These are phyloP conservation scores for Barnettozyma sucrosica DNA, from an alignment of 805 yeast genomes.

Conservation along the genomic window DNA sequence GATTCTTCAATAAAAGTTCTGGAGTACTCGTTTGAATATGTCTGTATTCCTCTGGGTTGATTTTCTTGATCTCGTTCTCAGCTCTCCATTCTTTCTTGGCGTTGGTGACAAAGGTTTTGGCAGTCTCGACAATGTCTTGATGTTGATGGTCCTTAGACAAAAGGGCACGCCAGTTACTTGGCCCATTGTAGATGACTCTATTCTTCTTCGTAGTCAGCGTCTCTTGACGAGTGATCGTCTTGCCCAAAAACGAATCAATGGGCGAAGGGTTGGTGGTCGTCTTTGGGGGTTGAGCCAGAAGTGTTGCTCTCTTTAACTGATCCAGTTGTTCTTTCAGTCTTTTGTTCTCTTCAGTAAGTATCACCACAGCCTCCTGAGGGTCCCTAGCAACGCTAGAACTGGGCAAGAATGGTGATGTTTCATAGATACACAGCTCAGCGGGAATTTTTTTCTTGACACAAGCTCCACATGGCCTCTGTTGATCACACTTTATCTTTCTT, in stretches of 20 bases:
- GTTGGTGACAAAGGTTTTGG: constrained; percentile 13
- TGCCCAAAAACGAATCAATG: background rate
- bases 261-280: background rate
- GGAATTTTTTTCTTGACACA: constrained; percentile 23
- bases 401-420: constrained; percentile 26
- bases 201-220: constrained; percentile 8
- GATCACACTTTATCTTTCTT: constrained; percentile 24
- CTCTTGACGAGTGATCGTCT: constrained; percentile 7
- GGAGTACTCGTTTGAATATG: constrained; percentile 10
- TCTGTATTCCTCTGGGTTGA: constrained; percentile 7
- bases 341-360: constrained; percentile 17
- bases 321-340: constrained; percentile 15
- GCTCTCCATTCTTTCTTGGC: constrained; percentile 20
- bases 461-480: constrained; percentile 21
- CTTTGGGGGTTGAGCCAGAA: background rate
- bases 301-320: constrained; percentile 2
- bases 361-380: constrained; percentile 10
- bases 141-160: constrained; percentile 3
- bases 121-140: constrained; percentile 10
- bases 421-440: constrained; percentile 22
- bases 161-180: constrained; percentile 20
- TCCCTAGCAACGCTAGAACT: constrained; percentile 16
- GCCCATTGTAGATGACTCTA: constrained; percentile 17
- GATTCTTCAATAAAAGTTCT: constrained; percentile 9
- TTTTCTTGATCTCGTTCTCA: constrained; percentile 11